phyloP scores from a whole-genome alignment of 768 basidiomycete species.

The Hypsizygus marmoreus region DNA sequence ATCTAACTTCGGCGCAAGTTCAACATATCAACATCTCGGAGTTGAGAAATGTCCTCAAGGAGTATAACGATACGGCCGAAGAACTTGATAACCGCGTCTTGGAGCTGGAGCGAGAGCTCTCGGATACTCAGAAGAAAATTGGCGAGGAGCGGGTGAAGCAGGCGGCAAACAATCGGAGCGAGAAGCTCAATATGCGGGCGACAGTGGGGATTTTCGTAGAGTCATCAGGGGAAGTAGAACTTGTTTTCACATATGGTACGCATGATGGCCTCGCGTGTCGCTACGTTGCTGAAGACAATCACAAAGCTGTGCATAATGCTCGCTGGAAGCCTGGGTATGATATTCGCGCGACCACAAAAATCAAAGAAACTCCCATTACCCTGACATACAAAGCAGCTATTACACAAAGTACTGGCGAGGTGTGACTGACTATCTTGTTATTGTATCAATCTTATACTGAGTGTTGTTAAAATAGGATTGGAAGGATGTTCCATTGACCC shows the following conservation, averaged over 20 bases:
- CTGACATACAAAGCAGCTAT: conserved; percentile 42
- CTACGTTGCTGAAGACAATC: not conserved
- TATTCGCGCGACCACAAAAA: conserved; percentile 36
- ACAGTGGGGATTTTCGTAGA: conserved; percentile 28
- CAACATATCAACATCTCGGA: conserved; percentile 21
- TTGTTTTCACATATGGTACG: conserved; percentile 34
- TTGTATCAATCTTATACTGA: no score
- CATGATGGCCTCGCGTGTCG: not conserved
- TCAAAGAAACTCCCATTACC: conserved; percentile 30
- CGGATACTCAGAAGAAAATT: conserved; percentile 19
- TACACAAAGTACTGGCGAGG: conserved; percentile 43
- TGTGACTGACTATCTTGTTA: no score
- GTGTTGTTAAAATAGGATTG: no score
- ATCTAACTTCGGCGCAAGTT: conserved; percentile 26
- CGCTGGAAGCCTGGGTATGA: conserved; percentile 38
- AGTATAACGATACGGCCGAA: conserved; percentile 24
- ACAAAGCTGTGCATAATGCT: conserved; percentile 25
- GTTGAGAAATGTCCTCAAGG: conserved; percentile 19
- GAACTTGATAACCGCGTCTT: conserved; percentile 26
- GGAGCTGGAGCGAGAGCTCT: conserved; percentile 21
- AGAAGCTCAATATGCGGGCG: conserved; percentile 15
- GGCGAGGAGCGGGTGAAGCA: conserved; percentile 17
- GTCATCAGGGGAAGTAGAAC: conserved; percentile 27
- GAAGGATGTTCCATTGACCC: no score
- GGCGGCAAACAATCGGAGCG: conserved; percentile 12